A percentile compares a stretch with the other conserved stretches of the same genome.
Conservation (phyloP, 345 rosid species). For the Gossypium sturtianum region DNA sequence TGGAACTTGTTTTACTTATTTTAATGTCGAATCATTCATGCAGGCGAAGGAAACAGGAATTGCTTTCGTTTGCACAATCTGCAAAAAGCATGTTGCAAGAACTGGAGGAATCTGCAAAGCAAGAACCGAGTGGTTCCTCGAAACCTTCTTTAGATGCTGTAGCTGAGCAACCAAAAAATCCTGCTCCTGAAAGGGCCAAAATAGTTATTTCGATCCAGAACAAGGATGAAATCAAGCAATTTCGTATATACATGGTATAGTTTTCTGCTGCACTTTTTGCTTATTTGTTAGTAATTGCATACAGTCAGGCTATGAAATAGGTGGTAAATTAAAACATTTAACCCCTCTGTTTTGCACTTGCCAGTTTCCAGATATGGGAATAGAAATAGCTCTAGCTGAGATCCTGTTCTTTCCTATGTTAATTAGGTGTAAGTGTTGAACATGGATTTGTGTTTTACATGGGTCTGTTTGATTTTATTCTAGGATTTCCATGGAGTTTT, state of each 20-base stretch:
- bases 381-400: background rate
- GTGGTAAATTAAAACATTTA: background rate
- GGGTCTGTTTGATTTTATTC: too few species aligned
- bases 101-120: slow-evolving; percentile 43
- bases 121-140: slow-evolving; percentile 26
- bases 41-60: slow-evolving; percentile 74
- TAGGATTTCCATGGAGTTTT: too few species aligned
- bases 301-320: background rate
- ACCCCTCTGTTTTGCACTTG: background rate
- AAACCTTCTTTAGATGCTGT: slow-evolving; percentile 28
- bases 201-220: slow-evolving; percentile 66
- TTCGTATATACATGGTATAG: slow-evolving; percentile 61
- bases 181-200: slow-evolving; percentile 48
- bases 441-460: too few species aligned
- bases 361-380: background rate
- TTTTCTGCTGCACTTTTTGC: background rate
- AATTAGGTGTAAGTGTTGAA: too few species aligned
- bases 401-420: background rate
- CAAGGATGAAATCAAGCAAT: slow-evolving; percentile 54
- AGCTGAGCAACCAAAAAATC: slow-evolving; percentile 27
- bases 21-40: slow-evolving; percentile 9
- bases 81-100: slow-evolving; percentile 45
- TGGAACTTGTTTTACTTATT: background rate
- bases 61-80: slow-evolving; percentile 47
- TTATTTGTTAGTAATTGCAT: background rate